Evolutionary conservation across 2,329 filamentous ascomycete genomes (phyloP), one percentile per base, ranked within the genome.

Genomic region (Trichoderma sp.): DNA sequence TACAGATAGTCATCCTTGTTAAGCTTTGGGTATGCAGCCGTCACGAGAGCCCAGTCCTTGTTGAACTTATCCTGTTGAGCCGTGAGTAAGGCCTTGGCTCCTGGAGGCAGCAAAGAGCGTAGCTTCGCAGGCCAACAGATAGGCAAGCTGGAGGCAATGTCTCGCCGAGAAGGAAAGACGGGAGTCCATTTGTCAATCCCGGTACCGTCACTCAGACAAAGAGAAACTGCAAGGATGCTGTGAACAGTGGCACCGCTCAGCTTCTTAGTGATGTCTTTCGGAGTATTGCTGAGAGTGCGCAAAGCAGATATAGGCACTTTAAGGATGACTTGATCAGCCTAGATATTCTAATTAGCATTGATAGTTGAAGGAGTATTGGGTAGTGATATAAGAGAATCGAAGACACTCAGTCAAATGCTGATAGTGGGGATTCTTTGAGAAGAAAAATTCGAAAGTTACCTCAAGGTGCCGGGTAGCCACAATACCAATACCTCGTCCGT

Each of bases 401-500:
- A 7, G 30, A 53, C 20, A 53, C 9, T 53, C 47, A 13, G 28
- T 36, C 64, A 67, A 55, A 36, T 30, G 28, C 32, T 36, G 20
- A 20, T 26, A n/a, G 30, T 57, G 15, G 64, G 23, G 32, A 23
- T 55, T 20, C 34, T 26, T 7, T 6, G 26, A 13, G 28, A n/a
- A 36, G 26, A 3, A 13, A 30, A 15, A 34, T 36, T 7, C n/a
- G 43, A 15, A 15, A 15, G 11, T 77, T 82, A 93, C 92, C 82
- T 91, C 83, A 73, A 96, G 86, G 15, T 86, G 82, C 32, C 87
- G 86, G 13, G 88, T 90, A 6, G 93, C 91, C 65, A 95, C 86
- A 71, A 97, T 90, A 61, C 95, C 94, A 68, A 96, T 87, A 32
- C 94, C 94, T 69, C 92, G 87, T 2, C 90, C 92, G 6, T 90